Evolutionary conservation across 202 grass and related monocot species (phyloP), one percentile per base, ranked within the genome.

Genomic region (Brachypodium distachyon): DNA sequence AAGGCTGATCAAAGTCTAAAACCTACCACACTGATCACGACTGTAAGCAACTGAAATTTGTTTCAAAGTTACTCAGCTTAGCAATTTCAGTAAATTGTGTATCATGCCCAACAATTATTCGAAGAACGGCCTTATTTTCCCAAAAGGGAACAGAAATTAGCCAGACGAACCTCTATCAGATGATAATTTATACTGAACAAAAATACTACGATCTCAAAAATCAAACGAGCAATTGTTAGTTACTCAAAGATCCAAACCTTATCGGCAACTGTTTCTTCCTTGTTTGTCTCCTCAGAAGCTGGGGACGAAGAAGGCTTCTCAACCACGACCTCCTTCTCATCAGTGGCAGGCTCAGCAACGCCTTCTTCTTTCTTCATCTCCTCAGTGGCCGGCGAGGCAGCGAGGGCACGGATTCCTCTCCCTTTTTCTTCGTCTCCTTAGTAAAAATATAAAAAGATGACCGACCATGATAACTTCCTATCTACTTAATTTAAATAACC

Each of bases 141-240:
- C 73, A 51, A 9, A 78, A 52, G 54, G 66, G 79, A 67, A 37
- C 16, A 61, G 52, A 77, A 74, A 79, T 43, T 83, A 74, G 57
- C 27, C 37, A 54, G 41, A 38, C 3, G 11, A 52, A 51, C 23
- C 65, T 76, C 53, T 70, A 70, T 47, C 49, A 57, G 39, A 47
- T 43, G 22, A 60, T 18, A 51, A 26, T 26, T 68, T 48, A 68
- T 17, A 32, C 27, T 28, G 16, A 75, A 46, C 14, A 75, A 31
- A 58, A 23, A 40, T 47, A 71, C 49, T 6, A 76, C 7, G 12
- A 65, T 61, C 25, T 66, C 69, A 70, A n/a, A 49, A 47, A 55
- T 60, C 50, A n/a, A 73, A 18, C 58, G 10, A 67, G 13, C 67
- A 62, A 61, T 49, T 44, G 55, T 79, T 69, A 79, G 73, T 73